Evolutionary conservation across 148 eudicot genomes (phyloP), one percentile per base, ranked within the genome.

Genomic region (Limonium bicolor): DNA sequence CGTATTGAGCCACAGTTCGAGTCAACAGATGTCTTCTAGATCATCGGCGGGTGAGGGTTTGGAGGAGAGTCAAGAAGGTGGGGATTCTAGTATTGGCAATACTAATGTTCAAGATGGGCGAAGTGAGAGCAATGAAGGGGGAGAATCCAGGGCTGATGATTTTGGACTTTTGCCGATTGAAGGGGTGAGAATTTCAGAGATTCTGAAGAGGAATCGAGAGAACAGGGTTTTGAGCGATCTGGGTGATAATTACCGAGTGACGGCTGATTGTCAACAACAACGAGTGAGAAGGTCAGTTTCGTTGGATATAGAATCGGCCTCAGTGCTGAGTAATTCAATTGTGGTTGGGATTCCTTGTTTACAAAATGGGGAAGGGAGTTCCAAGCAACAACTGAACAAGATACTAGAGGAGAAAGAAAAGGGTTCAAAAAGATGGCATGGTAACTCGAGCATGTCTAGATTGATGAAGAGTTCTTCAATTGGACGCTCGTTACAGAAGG

Each of bases 211-310:
- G 17, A 15, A 51, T 27, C 32, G 18, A 16, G 18, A 1, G 15
- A 23, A 60, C 12, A 41, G 82, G 36, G 65, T 68, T 6, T 34
- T 29, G 0, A 69, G 82, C 39, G 88, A 75, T 59, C 45, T 75
- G 63, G 67, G 66, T 14, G 76, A 28, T 42, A 48, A 63, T 40
- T 48, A 40, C 55, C 35, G 69, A 30, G 42, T 37, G n/a, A 52
- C 33, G 11, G 37, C 34, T 14, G 64, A 58, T 20, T 53, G 50
- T 45, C 28, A 58, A 7, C n/a, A 8, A 8, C 60, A 65, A 47
- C 29, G 62, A 0, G 44, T 58, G 23, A 74, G 64, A 45, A 69
- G 86, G 55, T 74, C 86, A 11, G 9, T 60, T 51, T 82, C 94
- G 4, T 51, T 82, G 54, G 70, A 64, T 55, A 41, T 50, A 10